Conservation (phyloP, 768 basidiomycete species). For the Chiua virens region DNA sequence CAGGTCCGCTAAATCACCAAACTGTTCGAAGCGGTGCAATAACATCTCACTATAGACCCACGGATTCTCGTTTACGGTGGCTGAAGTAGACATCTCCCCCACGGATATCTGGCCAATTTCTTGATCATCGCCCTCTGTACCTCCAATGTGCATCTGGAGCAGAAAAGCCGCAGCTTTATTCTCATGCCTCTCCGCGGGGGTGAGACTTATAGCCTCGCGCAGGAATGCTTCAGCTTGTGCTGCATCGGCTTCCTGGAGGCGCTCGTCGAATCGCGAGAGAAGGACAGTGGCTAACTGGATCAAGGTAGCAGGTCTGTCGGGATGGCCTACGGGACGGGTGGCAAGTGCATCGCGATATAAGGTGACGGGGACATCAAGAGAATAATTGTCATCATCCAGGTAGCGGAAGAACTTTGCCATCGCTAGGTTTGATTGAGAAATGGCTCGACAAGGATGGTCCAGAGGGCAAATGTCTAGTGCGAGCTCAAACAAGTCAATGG, state of each 20-base stretch:
- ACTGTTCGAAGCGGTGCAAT: neutral
- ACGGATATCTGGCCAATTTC: neutral
- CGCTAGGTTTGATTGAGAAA: constrained; percentile 2
- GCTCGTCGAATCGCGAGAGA: neutral
- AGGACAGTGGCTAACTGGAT: neutral
- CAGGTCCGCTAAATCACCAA: neutral
- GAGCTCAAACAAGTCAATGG: neutral
- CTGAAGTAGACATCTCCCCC: neutral
- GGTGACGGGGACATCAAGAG: neutral
- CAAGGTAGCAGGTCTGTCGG: constrained; percentile 2
- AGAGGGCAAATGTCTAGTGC: neutral
- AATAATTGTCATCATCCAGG: neutral
- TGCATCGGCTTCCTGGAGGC: neutral
- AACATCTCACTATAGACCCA: neutral
- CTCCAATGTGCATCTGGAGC: neutral
- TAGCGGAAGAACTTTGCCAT: neutral
- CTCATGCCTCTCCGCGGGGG: neutral
- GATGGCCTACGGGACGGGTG: constrained; percentile 1
- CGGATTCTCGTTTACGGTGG: neutral
- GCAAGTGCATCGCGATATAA: neutral
- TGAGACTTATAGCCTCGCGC: neutral
- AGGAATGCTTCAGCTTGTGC: neutral
- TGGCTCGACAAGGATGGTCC: constrained; percentile 2
- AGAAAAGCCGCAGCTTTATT: neutral
- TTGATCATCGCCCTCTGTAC: too few species aligned